Conservation (phyloP, 768 basidiomycete genomes). For the Russula foetens region DNA sequence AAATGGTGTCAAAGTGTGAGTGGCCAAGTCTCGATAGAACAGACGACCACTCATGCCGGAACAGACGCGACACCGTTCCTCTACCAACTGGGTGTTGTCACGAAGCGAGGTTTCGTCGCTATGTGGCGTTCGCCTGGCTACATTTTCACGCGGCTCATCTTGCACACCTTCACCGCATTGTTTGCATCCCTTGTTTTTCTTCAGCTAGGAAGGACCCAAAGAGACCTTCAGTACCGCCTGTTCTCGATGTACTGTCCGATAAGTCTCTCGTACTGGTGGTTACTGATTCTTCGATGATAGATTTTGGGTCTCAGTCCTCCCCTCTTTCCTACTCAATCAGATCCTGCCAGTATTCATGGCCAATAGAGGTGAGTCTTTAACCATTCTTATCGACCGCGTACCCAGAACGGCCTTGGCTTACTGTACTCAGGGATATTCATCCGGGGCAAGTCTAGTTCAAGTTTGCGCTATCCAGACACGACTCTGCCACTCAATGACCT, state of each 20-base stretch:
- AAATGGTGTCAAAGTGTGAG: background rate
- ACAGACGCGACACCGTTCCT: constrained; percentile 68
- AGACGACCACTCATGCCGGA: background rate
- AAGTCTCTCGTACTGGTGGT: background rate
- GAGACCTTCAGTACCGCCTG: constrained; percentile 71
- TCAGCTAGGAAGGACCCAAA: constrained; percentile 51
- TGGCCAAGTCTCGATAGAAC: background rate
- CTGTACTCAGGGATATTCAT: constrained; percentile 31
- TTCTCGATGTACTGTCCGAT: constrained; percentile 57
- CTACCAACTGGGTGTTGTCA: constrained; percentile 65
- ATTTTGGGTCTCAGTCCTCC: constrained; percentile 60
- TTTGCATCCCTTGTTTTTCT: constrained; percentile 76
- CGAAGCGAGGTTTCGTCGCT: constrained; percentile 55
- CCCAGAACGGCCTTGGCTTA: background rate
- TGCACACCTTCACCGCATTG: constrained; percentile 61
- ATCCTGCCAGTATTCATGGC: constrained; percentile 79
- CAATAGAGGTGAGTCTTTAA: constrained; percentile 39
- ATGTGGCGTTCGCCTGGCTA: constrained; percentile 84
- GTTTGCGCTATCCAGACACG: background rate
- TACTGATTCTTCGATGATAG: constrained; percentile 19
- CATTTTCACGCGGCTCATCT: constrained; percentile 74
- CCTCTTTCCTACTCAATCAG: constrained; percentile 71
- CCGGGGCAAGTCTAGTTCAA: constrained; percentile 10
- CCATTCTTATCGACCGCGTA: background rate
- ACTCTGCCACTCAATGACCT: background rate